A percentile compares a stretch with the other conserved stretches of the same genome.
Conservation (phyloP, 2,329 filamentous ascomycete species). For the Claviceps sorghi region DNA sequence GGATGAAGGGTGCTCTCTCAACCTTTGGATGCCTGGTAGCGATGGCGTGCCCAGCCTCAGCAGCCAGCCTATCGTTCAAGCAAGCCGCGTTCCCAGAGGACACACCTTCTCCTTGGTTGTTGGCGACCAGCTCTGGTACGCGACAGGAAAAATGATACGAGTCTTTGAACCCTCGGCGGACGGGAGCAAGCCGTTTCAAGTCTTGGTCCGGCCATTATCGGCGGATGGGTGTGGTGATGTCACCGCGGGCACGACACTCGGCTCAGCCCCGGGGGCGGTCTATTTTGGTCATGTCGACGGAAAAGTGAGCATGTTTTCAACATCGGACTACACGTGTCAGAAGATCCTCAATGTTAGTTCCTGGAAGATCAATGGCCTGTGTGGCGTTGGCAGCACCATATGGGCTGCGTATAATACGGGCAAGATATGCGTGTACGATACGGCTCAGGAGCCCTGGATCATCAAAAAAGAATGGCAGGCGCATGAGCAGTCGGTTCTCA, state of each 20-base stretch:
- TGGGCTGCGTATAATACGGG: conserved; percentile 95
- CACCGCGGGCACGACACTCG: conserved; percentile 65
- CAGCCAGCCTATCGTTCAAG: conserved; percentile 51
- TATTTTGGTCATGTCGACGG: conserved; percentile 90
- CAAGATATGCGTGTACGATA: conserved; percentile 86
- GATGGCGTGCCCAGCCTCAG: conserved; percentile 60
- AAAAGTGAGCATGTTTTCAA: conserved; percentile 86
- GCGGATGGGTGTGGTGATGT: conserved; percentile 70
- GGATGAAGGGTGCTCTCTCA: conserved; percentile 74
- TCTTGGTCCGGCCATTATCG: conserved; percentile 54
- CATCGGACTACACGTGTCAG: conserved; percentile 60
- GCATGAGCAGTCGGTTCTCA: conserved; percentile 69
- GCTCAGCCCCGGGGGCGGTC: conserved; percentile 59
- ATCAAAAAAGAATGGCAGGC: conserved; percentile 92
- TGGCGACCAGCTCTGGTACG: conserved; percentile 77
- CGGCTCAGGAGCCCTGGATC: conserved; percentile 65
- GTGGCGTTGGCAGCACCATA: conserved; percentile 64
- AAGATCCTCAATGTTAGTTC: conserved; percentile 72
- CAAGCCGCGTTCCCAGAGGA: conserved; percentile 62
- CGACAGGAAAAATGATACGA: conserved; percentile 71
- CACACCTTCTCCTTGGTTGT: conserved; percentile 82
- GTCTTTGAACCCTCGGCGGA: conserved; percentile 63
- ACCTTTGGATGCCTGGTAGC: conserved; percentile 69
- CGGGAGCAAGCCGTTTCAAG: conserved; percentile 57
- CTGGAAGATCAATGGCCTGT: conserved; percentile 86